Evolutionary conservation across 805 yeast genomes (phyloP).

Genomic region (Pichia insulana): DNA sequence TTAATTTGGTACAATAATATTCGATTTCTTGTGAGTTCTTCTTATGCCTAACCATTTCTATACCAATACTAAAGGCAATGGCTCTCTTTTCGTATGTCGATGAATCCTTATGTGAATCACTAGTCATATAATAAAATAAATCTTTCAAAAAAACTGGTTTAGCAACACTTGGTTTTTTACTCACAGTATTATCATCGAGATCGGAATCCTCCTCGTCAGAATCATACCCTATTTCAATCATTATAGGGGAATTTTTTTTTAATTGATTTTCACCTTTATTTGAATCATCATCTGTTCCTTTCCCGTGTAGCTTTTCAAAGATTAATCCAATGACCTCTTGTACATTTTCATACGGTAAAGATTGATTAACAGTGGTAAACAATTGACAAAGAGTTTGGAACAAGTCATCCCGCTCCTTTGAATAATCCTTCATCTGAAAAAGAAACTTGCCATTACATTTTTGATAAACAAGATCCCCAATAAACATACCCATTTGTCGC

Average conservation of each 20-base stretch:
- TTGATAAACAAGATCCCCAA: conserved; percentile 44
- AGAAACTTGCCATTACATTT: conserved; percentile 24
- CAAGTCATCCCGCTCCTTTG: conserved; percentile 14
- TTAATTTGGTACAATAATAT: conserved; percentile 46
- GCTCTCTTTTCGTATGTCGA: conserved; percentile 41
- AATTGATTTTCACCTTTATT: background rate
- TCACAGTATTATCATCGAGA: conserved; percentile 36
- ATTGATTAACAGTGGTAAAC: background rate
- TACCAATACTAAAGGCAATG: conserved; percentile 42
- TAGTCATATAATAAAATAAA: conserved; percentile 45
- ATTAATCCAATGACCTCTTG: background rate
- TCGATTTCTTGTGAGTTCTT: conserved; percentile 53
- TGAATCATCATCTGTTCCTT: background rate
- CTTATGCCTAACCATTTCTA: conserved; percentile 60
- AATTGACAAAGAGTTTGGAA: background rate
- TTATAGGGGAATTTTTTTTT: conserved; percentile 2
- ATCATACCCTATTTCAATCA: conserved; percentile 14
- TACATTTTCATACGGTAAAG: background rate
- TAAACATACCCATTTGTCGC: conserved; percentile 45
- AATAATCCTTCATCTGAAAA: conserved; percentile 23
- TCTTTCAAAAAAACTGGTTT: conserved; percentile 69
- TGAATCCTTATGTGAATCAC: conserved; percentile 34
- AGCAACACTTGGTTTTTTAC: conserved; percentile 28
- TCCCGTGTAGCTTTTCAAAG: background rate
- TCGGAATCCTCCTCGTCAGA: conserved; percentile 39